A percentile compares a stretch with the other conserved stretches of the same genome.
These are phyloP conservation scores for Sutorius eximius DNA, from an alignment of 1,284 basidiomycete species.

Conservation along the genomic window DNA sequence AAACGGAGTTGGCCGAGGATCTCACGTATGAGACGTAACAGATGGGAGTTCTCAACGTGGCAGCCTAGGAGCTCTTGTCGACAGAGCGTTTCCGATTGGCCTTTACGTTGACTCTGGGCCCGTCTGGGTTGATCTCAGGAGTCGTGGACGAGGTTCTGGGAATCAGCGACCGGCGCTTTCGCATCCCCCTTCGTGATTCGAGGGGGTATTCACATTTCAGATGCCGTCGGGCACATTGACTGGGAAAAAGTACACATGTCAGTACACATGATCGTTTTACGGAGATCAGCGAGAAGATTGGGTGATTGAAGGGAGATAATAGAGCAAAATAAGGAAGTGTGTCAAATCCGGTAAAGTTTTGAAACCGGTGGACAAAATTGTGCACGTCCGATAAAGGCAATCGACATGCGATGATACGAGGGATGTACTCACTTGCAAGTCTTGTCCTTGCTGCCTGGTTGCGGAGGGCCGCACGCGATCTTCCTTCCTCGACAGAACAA, in stretches of 20 bases:
- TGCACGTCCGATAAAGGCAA: background rate
- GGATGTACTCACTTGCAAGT: constrained; percentile 58
- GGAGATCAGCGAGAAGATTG: constrained; percentile 21
- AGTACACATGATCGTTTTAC: constrained; percentile 15
- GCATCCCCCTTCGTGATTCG: constrained; percentile 59
- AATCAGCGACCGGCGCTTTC: constrained; percentile 46
- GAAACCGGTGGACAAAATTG: constrained; percentile 10
- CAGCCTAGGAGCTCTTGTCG: constrained; percentile 27
- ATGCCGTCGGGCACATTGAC: constrained; percentile 60
- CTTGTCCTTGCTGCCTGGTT: constrained; percentile 48
- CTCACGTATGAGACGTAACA: constrained; percentile 8
- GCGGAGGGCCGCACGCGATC: constrained; percentile 61
- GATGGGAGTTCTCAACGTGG: background rate
- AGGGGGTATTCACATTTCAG: constrained; percentile 60
- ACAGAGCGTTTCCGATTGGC: constrained; percentile 29
- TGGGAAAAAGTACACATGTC: constrained; percentile 33
- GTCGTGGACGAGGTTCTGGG: constrained; percentile 28
- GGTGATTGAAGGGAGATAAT: constrained; percentile 26
- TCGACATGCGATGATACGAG: background rate
- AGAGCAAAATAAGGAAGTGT: background rate
- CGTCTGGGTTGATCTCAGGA: constrained; percentile 25
- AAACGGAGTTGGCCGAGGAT: constrained; percentile 6
- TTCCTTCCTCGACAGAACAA: constrained; percentile 63
- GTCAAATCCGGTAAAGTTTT: constrained; percentile 8
- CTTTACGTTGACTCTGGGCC: constrained; percentile 25